Evolutionary conservation across 2,329 filamentous ascomycete genomes (phyloP), one percentile per base, ranked within the genome.

Genomic region (Fusarium camptoceras): DNA sequence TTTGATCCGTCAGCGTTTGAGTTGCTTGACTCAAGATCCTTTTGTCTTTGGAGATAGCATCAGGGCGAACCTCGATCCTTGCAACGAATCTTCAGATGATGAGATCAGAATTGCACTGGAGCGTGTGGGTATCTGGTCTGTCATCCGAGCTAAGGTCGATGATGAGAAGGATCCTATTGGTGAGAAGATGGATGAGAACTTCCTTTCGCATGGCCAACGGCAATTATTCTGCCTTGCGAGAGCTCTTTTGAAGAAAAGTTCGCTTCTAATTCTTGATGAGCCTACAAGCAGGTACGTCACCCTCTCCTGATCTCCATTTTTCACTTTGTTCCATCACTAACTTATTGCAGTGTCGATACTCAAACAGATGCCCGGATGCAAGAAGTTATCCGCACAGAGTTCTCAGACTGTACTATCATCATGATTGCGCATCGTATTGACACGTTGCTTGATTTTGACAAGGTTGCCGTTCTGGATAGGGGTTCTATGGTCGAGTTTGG

Each of bases 1-100:
- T 6, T 16, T 73, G 25, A 59, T 79, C 22, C 78, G 79, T 11
- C 65, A 76, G 14, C 71, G 68, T 7, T 74, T 88, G 12, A 83
- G 83, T 42, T 82, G 81, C 10, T 74, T 88, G 20, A 84, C 86
- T 0, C 87, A 88, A 76, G 86, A 88, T 34, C 81, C 84, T 0
- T 82, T 87, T 56, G 80, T 86, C 20, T 80, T 88, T 25, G 80
- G 81, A 3, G 84, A 84, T 18, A 84, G 78, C 0, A 77, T 89
- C 1, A 81, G 84, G 1, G 77, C 79, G n/a, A 89, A 88, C 48
- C 77, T 84, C 1, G 85, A 88, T 62, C 86, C 86, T 0, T 71
- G 76, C 2, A 70, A 68, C 1, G 71, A 71, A 8, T 76, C 76
- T 44, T 76, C 79, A 2, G 82, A 87, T 50, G 78, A 80, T 4